Percentiles rank a stretch among this genome's conserved stretches.
Conservation (phyloP, 1,139 yeast species). For the Geotrichum klebahnii region DNA sequence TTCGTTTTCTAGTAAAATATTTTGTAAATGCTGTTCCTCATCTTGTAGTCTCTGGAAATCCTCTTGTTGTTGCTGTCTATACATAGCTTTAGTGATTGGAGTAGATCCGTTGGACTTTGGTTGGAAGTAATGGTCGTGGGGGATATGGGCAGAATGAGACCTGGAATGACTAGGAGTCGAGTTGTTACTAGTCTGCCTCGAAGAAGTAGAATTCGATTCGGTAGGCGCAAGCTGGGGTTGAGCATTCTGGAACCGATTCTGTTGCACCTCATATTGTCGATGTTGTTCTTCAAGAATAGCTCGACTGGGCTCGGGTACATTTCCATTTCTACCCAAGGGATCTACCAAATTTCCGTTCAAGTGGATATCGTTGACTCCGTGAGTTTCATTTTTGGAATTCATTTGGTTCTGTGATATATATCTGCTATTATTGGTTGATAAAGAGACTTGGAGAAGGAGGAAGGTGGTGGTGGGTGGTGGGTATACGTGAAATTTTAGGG, state of each 20-base stretch:
- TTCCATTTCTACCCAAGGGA: neutral
- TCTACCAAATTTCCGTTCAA: neutral
- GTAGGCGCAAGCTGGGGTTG: slow-evolving; percentile 4
- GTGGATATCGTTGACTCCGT: neutral
- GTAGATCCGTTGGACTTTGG: slow-evolving; percentile 4
- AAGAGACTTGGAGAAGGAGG: too few relatives aligned
- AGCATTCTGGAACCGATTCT: slow-evolving; percentile 5
- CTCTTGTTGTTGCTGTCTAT: slow-evolving; percentile 9
- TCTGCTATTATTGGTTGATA: too few relatives aligned
- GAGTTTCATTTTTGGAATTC: neutral
- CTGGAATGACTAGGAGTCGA: slow-evolving; percentile 4
- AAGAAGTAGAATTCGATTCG: neutral
- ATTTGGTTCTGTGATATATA: too few relatives aligned
- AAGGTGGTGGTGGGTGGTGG: too few relatives aligned
- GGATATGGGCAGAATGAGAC: slow-evolving; percentile 1
- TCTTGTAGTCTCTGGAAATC: slow-evolving; percentile 12
- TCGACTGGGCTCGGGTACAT: neutral
- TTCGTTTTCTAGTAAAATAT: slow-evolving; percentile 6
- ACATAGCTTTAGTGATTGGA: slow-evolving; percentile 1
- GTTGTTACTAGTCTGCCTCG: neutral
- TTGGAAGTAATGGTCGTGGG: neutral
- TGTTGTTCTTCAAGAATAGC: slow-evolving; percentile 2
- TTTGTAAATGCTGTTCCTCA: slow-evolving; percentile 7
- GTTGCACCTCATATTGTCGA: slow-evolving; percentile 8
- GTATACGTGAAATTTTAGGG: too few relatives aligned